Evolutionary conservation across 805 yeast genomes (phyloP), one percentile per base, ranked within the genome.

Genomic region (Nakazawaea ernobii): DNA sequence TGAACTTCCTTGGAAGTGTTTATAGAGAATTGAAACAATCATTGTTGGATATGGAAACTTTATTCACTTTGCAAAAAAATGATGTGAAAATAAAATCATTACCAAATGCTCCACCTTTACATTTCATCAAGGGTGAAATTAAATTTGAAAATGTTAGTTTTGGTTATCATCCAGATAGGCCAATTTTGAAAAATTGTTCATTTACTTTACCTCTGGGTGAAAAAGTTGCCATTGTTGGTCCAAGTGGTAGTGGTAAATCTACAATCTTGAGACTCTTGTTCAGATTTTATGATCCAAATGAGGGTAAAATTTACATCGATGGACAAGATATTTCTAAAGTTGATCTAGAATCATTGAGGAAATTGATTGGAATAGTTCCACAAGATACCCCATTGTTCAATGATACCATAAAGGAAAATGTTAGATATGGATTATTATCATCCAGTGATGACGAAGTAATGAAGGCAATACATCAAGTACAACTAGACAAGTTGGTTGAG

Each of bases 371-470:
- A 38, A 95, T 92, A 20, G 99, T 92, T 2, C 99, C 99, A 1
- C 99, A 92, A 64, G 99, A 92, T 54, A 92, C 98, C 1, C 99
- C 99, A 6, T 69, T 92, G 42, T 92, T 92, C 70, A 92, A 92
- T 63, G 97, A 91, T 51, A 77, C 96, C 0, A 88, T 92, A 40
- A 63, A 82, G 62, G 95, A 92, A 61, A 92, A 92, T 57, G 82
- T 92, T 38, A 73, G 92, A 49, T 92, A 89, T 66, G 99, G 98
- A 26, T 71, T 86, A 28, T 69, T 91, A 43, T 66, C 72, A 17
- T 87, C 98, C 0, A 65, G 79, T 0, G 87, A 87, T 55, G 84
- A 74, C 30, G 92, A 91, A 56, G 86, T 94, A 1, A 51, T 65
- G 8, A 62, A 66, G 8, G 89, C 82, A 6, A 82, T 92, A 13